Evolutionary conservation across 2,329 filamentous ascomycete species (phyloP).

Genomic region (Pseudogymnoascus sp.): DNA sequence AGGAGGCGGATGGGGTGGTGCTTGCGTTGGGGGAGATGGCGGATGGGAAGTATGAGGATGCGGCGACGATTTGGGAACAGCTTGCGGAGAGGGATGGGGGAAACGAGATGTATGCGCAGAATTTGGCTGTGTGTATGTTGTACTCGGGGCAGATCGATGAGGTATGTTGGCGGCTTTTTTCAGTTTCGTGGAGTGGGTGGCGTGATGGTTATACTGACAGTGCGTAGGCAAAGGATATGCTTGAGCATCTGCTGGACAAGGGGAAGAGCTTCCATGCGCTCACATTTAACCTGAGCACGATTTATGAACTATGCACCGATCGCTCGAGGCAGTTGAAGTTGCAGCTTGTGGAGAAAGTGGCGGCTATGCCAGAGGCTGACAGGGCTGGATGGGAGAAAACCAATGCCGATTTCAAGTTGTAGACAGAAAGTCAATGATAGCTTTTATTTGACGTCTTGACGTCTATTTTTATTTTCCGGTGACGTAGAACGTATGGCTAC

Average conservation of each 20-base stretch:
- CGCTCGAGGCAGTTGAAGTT: conserved; percentile 63
- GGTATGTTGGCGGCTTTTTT: conserved; percentile 36
- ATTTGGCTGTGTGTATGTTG: conserved; percentile 74
- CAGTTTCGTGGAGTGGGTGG: neutral
- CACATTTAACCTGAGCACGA: conserved; percentile 81
- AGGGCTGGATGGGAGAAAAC: conserved; percentile 61
- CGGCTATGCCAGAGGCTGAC: conserved; percentile 46
- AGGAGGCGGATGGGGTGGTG: conserved; percentile 41
- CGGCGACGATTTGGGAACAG: conserved; percentile 53
- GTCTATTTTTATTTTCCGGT: no score
- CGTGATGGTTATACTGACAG: conserved; percentile 21
- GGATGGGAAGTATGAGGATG: conserved; percentile 62
- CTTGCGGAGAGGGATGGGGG: conserved; percentile 36
- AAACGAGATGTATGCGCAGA: conserved; percentile 70
- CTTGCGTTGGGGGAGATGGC: conserved; percentile 69
- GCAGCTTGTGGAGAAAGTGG: conserved; percentile 62
- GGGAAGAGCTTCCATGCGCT: conserved; percentile 68
- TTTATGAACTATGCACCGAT: conserved; percentile 89
- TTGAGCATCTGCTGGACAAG: conserved; percentile 58
- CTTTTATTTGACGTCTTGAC: no score
- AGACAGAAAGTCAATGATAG: neutral
- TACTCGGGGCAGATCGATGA: conserved; percentile 73
- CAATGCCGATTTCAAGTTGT: conserved; percentile 72
- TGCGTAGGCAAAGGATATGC: conserved; percentile 53
- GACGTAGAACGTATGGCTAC: no score